Conservation (phyloP, 495 filamentous ascomycete genomes). For the Lepidopterella palustris region DNA sequence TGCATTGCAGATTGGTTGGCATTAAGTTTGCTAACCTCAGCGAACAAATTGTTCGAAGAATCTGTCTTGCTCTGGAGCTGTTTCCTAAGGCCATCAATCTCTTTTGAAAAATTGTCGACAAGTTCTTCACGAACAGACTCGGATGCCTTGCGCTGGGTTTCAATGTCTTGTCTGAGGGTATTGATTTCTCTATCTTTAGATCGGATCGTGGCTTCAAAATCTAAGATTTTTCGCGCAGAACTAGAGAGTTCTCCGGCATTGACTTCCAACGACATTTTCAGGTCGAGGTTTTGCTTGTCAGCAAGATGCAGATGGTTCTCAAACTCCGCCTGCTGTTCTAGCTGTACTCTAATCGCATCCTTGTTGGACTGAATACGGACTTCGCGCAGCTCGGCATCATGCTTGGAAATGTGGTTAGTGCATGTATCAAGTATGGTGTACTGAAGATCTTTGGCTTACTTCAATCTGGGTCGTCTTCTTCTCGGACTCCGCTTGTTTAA, state of each 20-base stretch:
- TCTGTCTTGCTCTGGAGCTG: background rate
- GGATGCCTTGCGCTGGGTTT: background rate
- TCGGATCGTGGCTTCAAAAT: background rate
- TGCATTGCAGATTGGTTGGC: background rate
- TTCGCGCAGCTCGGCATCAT: background rate
- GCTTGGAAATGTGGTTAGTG: background rate
- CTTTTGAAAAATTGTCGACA: background rate
- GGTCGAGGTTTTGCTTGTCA: background rate
- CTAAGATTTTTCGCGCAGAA: background rate
- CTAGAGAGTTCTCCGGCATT: background rate
- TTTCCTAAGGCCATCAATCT: background rate
- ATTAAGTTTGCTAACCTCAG: background rate
- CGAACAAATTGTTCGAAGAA: background rate
- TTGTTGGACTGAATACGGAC: background rate
- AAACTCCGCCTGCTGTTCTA: conserved; percentile 8
- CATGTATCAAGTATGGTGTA: no score
- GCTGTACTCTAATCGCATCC: background rate
- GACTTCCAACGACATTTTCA: background rate
- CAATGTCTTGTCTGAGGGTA: background rate
- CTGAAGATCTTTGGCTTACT: no score
- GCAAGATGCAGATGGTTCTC: background rate
- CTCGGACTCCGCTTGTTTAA: no score
- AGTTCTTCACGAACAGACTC: background rate
- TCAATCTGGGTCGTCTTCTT: no score
- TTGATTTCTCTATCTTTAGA: conserved; percentile 3